These are phyloP conservation scores for Cercis canadensis DNA, from an alignment of 306 rosid genomes.

Conservation along the genomic window DNA sequence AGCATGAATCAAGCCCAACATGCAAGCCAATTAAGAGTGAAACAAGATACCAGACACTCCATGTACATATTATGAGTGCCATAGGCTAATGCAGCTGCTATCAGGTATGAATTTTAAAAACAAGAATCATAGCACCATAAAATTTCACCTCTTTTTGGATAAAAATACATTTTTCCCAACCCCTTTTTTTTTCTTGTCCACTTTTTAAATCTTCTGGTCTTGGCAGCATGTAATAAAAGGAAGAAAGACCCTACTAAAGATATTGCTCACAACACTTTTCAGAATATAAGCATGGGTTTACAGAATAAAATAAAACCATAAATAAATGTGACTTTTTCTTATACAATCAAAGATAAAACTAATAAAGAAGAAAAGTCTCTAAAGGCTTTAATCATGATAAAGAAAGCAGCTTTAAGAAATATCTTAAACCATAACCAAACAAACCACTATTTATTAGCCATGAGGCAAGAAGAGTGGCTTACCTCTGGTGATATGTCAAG, in stretches of 20 bases:
- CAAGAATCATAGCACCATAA: conserved; percentile 1
- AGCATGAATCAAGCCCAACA: neutral
- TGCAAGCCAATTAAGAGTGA: neutral
- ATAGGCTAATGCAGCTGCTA: neutral
- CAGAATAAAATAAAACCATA: neutral
- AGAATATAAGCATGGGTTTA: conserved; percentile 7
- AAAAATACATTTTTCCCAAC: conserved; percentile 11
- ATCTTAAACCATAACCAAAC: conserved; percentile 9
- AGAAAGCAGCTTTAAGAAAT: conserved; percentile 16
- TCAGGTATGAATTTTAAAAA: neutral
- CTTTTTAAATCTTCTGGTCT: conserved; percentile 2
- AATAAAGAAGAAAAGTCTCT: neutral
- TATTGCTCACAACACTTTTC: neutral
- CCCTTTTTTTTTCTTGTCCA: neutral
- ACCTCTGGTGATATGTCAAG: conserved; percentile 94
- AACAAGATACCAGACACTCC: conserved; percentile 4
- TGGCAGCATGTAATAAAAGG: neutral
- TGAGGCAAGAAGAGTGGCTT: conserved; percentile 20
- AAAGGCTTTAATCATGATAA: conserved; percentile 7
- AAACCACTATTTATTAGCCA: conserved; percentile 26
- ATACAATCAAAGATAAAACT: conserved; percentile 25
- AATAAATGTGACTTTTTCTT: neutral
- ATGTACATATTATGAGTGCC: conserved; percentile 1
- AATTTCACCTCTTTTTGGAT: conserved; percentile 11
- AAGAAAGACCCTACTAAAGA: neutral